Evolutionary conservation across 495 filamentous ascomycete species (phyloP), one percentile per base, ranked within the genome.

Genomic region (Tuber brumale): DNA sequence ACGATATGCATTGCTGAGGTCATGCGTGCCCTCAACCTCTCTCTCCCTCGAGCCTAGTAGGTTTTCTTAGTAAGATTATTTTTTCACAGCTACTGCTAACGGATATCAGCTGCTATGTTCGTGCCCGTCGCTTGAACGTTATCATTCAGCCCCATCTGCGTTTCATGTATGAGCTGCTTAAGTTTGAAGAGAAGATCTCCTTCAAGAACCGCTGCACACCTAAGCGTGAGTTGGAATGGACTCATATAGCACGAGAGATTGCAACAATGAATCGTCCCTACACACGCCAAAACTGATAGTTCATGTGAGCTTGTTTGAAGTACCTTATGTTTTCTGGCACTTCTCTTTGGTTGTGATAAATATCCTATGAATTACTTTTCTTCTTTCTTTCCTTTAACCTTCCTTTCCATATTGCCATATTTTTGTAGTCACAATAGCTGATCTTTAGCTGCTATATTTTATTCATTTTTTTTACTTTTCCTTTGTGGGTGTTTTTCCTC

Each of bases 1-100:
- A 99, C 95, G 12, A 97, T 99, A 82, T 98, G 95, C 85, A 98
- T 99, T 81, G 95, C 95, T 45, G 94, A 97, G 84, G 95, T 98
- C 35, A 99, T 99, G 95, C 88, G 91, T 19, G 86, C 90, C 10
- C 82, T 91, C 43, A 86, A 89, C 42, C 85, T 97, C 70, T 95
- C 93, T 5, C 97, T 97, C 82, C 93, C 95, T 23, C 88, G 93
- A 70, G 95, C 95, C 70, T 99, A 99, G 89, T 91, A 84, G 82
- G 89, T 88, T 57, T 72, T 70, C 51, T 42, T 44, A 7, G 44
- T 37, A 61, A 35, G 70, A 23, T 46, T 75, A 19, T 70, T 75
- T 39, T 19, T 21, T 19, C 69, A 70, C 12, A 16, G 70, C 46
- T 21, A 57, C 18, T 12, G 27, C 73, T 81, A 74, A 81, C 43